Conservation (phyloP, 1,284 basidiomycete genomes). For the Cutaneotrichosporon mucoides region DNA sequence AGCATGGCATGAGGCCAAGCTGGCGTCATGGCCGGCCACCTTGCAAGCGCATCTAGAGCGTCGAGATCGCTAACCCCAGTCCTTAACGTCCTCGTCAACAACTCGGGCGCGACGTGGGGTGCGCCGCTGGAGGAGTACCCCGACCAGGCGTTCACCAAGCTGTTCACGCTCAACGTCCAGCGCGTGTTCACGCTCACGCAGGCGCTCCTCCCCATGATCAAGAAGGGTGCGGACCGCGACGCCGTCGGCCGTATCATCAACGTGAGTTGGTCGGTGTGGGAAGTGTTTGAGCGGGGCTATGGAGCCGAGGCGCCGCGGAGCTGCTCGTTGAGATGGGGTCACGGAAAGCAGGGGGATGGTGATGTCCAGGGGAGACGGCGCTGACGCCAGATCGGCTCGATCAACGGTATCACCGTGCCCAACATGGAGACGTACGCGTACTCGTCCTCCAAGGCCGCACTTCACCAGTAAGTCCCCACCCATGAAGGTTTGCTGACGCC, state of each 20-base stretch:
- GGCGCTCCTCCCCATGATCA: slow-evolving; percentile 60
- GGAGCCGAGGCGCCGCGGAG: too few species aligned
- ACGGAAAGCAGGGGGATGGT: too few species aligned
- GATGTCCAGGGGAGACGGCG: background rate
- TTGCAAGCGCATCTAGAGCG: background rate
- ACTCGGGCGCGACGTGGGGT: slow-evolving; percentile 65
- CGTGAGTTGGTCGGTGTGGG: slow-evolving; percentile 22
- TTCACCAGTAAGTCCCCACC: slow-evolving; percentile 42
- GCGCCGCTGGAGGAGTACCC: slow-evolving; percentile 58
- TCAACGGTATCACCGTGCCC: slow-evolving; percentile 58
- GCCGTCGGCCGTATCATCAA: slow-evolving; percentile 59
- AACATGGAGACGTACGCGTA: slow-evolving; percentile 66
- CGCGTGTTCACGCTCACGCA: slow-evolving; percentile 68
- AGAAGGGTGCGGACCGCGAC: slow-evolving; percentile 54
- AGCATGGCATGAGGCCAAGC: background rate
- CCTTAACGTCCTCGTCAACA: slow-evolving; percentile 49
- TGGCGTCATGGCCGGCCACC: background rate
- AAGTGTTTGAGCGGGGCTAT: too few species aligned
- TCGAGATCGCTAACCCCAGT: slow-evolving; percentile 3
- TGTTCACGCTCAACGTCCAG: slow-evolving; percentile 64
- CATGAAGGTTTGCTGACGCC: background rate
- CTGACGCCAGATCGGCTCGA: slow-evolving; percentile 55
- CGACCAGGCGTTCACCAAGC: slow-evolving; percentile 47
- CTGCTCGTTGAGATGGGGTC: too few species aligned
- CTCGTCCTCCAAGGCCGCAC: slow-evolving; percentile 59